Conservation (phyloP, 192 early-diverging fungal genomes). For the Phycomyces nitens region DNA sequence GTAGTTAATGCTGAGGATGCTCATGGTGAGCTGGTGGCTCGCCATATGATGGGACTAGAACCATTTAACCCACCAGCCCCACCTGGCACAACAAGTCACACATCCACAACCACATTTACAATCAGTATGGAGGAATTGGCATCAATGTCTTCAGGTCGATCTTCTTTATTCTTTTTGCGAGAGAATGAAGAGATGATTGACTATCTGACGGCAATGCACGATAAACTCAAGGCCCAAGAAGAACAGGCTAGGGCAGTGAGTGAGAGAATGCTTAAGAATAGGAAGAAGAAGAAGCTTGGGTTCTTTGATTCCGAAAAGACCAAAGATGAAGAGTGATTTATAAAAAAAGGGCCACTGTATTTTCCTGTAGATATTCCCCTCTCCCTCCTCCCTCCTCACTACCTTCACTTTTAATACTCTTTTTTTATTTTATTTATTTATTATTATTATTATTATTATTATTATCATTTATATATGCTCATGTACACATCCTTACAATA, state of each 20-base stretch:
- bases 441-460: neutral
- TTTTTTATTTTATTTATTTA: neutral
- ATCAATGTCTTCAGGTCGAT: neutral
- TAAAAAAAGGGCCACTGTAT: too few species aligned
- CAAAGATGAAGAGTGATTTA: neutral
- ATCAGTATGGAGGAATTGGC: neutral
- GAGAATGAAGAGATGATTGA: neutral
- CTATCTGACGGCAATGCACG: neutral
- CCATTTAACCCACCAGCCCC: too few species aligned
- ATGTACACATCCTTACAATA: conserved; percentile 1
- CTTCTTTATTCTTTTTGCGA: neutral
- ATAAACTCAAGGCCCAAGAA: neutral
- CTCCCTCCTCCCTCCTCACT: neutral
- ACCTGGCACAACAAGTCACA: neutral
- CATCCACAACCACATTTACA: neutral
- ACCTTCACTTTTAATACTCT: neutral
- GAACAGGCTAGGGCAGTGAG: neutral
- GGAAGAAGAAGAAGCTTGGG: neutral
- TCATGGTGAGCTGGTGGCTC: too few species aligned
- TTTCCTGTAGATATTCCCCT: too few species aligned
- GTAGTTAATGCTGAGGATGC: too few species aligned
- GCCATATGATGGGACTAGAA: too few species aligned
- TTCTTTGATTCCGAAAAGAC: neutral
- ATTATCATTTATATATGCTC: neutral
- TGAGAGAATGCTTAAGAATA: neutral